Evolutionary conservation across 2,329 filamentous ascomycete genomes (phyloP).

Genomic region (Anthostomella pinea): DNA sequence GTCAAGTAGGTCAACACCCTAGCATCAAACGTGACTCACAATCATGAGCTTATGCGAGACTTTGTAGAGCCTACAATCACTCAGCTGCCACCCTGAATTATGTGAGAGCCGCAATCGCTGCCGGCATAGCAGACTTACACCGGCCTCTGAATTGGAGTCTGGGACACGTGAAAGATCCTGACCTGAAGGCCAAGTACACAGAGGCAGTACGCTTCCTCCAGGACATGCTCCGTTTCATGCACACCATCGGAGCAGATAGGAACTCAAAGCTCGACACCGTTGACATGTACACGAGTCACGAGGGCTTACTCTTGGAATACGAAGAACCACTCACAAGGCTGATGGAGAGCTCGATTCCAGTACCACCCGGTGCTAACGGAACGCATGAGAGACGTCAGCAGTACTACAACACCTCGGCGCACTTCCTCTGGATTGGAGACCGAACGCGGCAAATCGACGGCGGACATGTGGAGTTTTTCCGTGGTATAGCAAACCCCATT

Average conservation of each 20-base stretch:
- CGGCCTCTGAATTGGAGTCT: constrained; percentile 92
- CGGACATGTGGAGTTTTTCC: constrained; percentile 95
- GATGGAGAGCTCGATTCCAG: constrained; percentile 59
- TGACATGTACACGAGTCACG: constrained; percentile 93
- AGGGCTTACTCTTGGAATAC: constrained; percentile 91
- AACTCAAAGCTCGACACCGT: constrained; percentile 83
- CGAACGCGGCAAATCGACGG: constrained; percentile 90
- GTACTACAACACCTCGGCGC: constrained; percentile 91
- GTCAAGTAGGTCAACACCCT: constrained; percentile 53
- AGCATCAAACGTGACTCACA: background rate
- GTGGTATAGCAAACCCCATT: constrained; percentile 92
- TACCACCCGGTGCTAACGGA: constrained; percentile 21
- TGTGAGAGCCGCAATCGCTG: constrained; percentile 76
- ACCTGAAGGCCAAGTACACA: constrained; percentile 81
- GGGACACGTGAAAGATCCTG: constrained; percentile 82
- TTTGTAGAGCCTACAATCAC: constrained; percentile 82
- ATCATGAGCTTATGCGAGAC: constrained; percentile 5
- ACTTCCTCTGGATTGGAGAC: constrained; percentile 98
- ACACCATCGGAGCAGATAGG: constrained; percentile 85
- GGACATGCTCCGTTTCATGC: constrained; percentile 91
- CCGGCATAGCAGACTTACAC: constrained; percentile 90
- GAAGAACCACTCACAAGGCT: constrained; percentile 82
- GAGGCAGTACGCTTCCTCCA: constrained; percentile 81
- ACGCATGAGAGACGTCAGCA: constrained; percentile 46
- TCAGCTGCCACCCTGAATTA: constrained; percentile 95